Conservation (phyloP, 2,329 filamentous ascomycete species). For the Colletotrichum sp. region DNA sequence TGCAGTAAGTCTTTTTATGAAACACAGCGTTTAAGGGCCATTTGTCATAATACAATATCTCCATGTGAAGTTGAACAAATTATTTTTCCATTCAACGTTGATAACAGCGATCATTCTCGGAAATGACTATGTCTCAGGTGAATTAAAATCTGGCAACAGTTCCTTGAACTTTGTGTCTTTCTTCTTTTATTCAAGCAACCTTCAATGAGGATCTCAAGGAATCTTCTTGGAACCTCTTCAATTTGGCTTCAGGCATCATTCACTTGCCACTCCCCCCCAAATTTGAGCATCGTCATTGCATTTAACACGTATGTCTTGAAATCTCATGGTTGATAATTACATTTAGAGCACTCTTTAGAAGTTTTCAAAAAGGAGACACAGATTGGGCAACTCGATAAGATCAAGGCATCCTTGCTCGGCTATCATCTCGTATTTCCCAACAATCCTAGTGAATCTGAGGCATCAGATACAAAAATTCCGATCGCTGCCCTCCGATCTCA, state of each 20-base stretch:
- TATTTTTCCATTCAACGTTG: background rate
- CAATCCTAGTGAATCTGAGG: background rate
- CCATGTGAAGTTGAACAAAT: background rate
- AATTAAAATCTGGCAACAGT: background rate
- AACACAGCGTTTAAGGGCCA: background rate
- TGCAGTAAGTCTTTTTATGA: background rate
- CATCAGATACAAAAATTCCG: background rate
- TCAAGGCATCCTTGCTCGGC: background rate
- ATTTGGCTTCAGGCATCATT: background rate
- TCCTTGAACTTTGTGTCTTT: background rate
- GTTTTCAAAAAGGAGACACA: background rate
- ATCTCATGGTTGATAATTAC: background rate
- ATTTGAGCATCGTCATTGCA: background rate
- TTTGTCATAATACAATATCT: background rate
- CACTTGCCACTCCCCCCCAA: background rate
- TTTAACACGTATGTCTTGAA: background rate
- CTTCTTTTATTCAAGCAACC: background rate
- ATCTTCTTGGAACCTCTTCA: background rate
- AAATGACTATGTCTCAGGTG: background rate
- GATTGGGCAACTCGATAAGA: background rate
- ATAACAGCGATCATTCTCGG: background rate
- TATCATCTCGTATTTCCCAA: background rate
- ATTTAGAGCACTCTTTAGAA: background rate
- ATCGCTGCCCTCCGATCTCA: background rate
- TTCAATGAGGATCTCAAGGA: background rate